Percentiles rank a stretch among this genome's conserved stretches.
These are phyloP conservation scores for Lepidium didymum DNA, from an alignment of 345 rosid species.

Conservation along the genomic window DNA sequence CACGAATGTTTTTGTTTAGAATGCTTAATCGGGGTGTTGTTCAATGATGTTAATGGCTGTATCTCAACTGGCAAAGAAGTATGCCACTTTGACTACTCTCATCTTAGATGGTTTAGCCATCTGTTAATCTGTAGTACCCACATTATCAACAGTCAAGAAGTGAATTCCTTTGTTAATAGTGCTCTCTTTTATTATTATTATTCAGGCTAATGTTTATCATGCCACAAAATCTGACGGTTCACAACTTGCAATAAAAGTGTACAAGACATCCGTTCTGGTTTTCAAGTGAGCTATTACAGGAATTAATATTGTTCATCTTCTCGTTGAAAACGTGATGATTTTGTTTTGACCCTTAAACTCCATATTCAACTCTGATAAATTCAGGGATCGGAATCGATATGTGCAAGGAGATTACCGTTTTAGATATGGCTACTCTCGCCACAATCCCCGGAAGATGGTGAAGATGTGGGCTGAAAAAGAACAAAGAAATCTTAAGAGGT, in stretches of 20 bases:
- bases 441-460: constrained; percentile 97
- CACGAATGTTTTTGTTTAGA: constrained; percentile 88
- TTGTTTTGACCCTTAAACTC: neutral
- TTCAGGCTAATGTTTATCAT: constrained; percentile 94
- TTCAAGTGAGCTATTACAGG: constrained; percentile 55
- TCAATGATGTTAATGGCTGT: constrained; percentile 83
- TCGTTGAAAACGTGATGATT: neutral
- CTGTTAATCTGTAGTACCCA: no score
- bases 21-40: constrained; percentile 85
- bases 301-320: neutral
- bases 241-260: constrained; percentile 87
- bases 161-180: neutral
- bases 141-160: no score
- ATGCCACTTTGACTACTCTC: neutral
- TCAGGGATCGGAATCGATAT: constrained; percentile 90
- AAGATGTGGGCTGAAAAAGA: constrained; percentile 99
- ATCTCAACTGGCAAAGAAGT: constrained; percentile 98
- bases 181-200: neutral
- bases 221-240: constrained; percentile 80
- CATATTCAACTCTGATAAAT: constrained; percentile 7
- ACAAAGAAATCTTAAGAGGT: constrained; percentile 94
- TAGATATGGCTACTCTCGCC: constrained; percentile 88
- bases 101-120: neutral
- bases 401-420: constrained; percentile 97
- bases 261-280: constrained; percentile 85